Conservation (phyloP, 106 monocot species). For the Narthecium ossifragum region DNA sequence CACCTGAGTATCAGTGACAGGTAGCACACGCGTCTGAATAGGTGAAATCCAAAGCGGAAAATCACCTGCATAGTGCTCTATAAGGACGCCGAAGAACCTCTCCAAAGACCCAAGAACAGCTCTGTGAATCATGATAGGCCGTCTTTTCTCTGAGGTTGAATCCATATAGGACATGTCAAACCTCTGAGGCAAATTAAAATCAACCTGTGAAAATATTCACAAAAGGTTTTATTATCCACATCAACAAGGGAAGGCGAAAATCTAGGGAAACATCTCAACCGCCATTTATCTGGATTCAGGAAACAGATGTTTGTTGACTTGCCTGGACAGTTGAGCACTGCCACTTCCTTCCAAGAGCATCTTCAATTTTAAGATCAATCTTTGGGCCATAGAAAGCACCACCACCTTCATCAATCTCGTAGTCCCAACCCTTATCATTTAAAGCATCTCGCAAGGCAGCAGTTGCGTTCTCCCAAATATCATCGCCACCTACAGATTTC, state of each 20-base stretch:
- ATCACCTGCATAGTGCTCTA: slow-evolving; percentile 97
- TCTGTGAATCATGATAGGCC: slow-evolving; percentile 95
- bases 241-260: not conserved
- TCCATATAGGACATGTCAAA: slow-evolving; percentile 89
- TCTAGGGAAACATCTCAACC: too few relatives aligned
- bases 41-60: slow-evolving; percentile 94
- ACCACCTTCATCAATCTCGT: slow-evolving; percentile 94
- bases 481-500: slow-evolving; percentile 77
- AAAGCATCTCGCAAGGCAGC: slow-evolving; percentile 71
- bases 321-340: slow-evolving; percentile 96
- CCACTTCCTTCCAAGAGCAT: slow-evolving; percentile 97
- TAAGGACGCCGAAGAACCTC: slow-evolving; percentile 90
- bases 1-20: slow-evolving; percentile 88
- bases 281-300: too few relatives aligned
- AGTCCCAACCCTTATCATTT: slow-evolving; percentile 86
- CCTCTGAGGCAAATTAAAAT: slow-evolving; percentile 89
- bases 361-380: slow-evolving; percentile 97
- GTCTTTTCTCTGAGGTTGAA: slow-evolving; percentile 76
- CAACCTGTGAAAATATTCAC: slow-evolving; percentile 46
- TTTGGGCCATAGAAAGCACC: slow-evolving; percentile 99
- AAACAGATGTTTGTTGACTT: slow-evolving; percentile 2
- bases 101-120: slow-evolving; percentile 92
- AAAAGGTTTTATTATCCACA: not conserved
- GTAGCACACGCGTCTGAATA: slow-evolving; percentile 86
- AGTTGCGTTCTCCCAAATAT: slow-evolving; percentile 93